These are phyloP conservation scores for Lichtheimia ornata DNA, from an alignment of 371 early-diverging fungal genomes.

Conservation along the genomic window DNA sequence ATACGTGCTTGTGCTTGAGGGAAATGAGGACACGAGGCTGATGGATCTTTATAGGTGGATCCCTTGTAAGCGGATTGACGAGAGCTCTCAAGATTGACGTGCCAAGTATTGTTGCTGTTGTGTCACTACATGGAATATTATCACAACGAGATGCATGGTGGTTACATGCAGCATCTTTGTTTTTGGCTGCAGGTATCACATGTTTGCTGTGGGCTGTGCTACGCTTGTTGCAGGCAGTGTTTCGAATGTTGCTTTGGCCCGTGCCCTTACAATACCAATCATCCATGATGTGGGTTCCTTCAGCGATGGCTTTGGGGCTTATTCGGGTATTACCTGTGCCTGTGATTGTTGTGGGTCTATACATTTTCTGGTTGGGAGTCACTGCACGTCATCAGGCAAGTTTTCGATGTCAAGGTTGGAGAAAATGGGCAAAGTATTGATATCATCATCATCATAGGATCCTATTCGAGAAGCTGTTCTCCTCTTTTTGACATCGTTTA, in stretches of 20 bases:
- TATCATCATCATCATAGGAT: too few species aligned
- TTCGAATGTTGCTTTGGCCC: not conserved
- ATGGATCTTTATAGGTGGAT: too few species aligned
- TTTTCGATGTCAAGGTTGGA: not conserved
- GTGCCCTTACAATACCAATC: too few species aligned
- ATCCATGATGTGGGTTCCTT: too few species aligned
- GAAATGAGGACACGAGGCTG: too few species aligned
- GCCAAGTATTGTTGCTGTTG: too few species aligned
- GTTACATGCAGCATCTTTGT: conserved; percentile 56
- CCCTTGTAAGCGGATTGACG: too few species aligned
- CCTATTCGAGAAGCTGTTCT: conserved; percentile 39
- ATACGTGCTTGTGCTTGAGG: too few species aligned
- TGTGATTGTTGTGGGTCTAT: not conserved
- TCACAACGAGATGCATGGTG: conserved; percentile 26
- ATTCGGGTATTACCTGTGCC: conserved; percentile 1
- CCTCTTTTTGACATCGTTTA: conserved; percentile 54
- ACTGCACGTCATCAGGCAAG: not conserved
- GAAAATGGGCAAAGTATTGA: too few species aligned
- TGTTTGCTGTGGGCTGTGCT: conserved; percentile 50
- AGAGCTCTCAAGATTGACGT: too few species aligned
- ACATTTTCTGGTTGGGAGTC: not conserved
- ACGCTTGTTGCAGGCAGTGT: not conserved
- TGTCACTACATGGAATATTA: too few species aligned
- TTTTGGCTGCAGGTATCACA: conserved; percentile 65
- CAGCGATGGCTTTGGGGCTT: not conserved